phyloP scores from a whole-genome alignment of 495 filamentous ascomycete species.

The Cryomyces antarcticus region DNA sequence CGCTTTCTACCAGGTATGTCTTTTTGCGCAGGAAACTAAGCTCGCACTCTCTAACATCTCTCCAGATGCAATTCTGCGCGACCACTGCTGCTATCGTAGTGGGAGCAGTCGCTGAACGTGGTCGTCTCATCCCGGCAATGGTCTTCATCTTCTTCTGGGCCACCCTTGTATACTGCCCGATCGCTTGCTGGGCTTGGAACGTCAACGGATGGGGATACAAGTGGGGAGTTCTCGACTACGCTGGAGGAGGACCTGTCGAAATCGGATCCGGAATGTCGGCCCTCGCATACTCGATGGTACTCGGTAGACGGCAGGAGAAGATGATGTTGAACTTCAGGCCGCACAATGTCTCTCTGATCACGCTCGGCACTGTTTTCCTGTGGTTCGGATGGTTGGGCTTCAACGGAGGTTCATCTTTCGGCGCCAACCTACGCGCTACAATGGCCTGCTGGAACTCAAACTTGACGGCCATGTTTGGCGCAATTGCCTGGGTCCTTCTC shows the following conservation, averaged over 20 bases:
- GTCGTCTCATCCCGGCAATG: constrained; percentile 84
- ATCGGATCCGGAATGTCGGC: constrained; percentile 87
- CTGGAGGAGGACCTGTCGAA: constrained; percentile 93
- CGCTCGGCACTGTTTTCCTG: constrained; percentile 82
- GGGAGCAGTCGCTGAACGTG: constrained; percentile 82
- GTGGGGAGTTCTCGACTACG: constrained; percentile 90
- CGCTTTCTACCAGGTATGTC: constrained; percentile 44
- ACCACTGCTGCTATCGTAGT: constrained; percentile 85
- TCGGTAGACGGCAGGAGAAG: constrained; percentile 92
- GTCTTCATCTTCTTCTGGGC: constrained; percentile 94
- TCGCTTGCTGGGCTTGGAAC: constrained; percentile 94
- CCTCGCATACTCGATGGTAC: constrained; percentile 83
- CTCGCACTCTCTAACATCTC: neutral
- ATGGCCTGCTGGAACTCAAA: constrained; percentile 98
- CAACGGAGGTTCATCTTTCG: constrained; percentile 94
- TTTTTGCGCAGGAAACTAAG: neutral
- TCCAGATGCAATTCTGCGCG: constrained; percentile 85
- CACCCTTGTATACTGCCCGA: constrained; percentile 88
- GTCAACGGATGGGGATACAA: constrained; percentile 80
- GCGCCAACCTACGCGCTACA: constrained; percentile 80
- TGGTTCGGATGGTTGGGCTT: constrained; percentile 99
- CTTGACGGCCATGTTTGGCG: constrained; percentile 71
- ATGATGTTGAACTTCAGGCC: constrained; percentile 86
- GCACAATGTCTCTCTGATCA: constrained; percentile 95
- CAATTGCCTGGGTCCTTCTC: constrained; percentile 76